Conservation (phyloP, 345 rosid genomes). For the Gossypium rotundifolium region DNA sequence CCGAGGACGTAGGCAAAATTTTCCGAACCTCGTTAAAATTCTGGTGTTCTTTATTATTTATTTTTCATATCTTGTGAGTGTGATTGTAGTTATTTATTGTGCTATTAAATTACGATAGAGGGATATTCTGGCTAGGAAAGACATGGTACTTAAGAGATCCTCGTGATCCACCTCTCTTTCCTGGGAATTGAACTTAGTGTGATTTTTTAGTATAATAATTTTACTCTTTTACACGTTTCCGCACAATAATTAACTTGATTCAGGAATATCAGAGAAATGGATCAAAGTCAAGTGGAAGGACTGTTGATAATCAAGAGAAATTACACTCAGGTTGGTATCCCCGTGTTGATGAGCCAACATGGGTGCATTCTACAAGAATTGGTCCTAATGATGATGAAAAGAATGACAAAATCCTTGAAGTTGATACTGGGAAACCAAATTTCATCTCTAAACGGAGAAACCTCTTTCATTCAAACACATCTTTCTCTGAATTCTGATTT, state of each 20-base stretch:
- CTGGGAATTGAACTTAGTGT: no score
- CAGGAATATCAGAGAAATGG: slow-evolving; percentile 49
- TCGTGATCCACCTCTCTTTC: no score
- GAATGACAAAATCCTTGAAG: slow-evolving; percentile 66
- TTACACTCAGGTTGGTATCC: slow-evolving; percentile 21
- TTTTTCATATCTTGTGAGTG: no score
- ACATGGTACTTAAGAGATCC: no score
- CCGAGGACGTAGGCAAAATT: no score
- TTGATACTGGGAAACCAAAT: slow-evolving; percentile 51
- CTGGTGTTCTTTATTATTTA: no score
- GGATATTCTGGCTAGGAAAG: no score
- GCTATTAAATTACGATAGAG: no score
- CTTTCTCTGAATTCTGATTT: slow-evolving; percentile 31
- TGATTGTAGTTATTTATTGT: no score
- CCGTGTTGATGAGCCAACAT: slow-evolving; percentile 20
- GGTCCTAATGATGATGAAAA: slow-evolving; percentile 33
- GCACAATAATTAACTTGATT: slow-evolving; percentile 1
- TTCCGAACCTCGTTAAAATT: no score
- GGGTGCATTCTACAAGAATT: slow-evolving; percentile 29
- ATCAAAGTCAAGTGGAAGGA: slow-evolving; percentile 43
- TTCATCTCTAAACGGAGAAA: slow-evolving; percentile 42
- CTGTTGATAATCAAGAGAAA: slow-evolving; percentile 24
- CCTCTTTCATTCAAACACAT: slow-evolving; percentile 40
- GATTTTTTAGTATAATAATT: no score
- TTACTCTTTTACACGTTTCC: no score